Conservation (phyloP, 2,329 filamentous ascomycete genomes). For the Hymenoscyphus occultus region DNA sequence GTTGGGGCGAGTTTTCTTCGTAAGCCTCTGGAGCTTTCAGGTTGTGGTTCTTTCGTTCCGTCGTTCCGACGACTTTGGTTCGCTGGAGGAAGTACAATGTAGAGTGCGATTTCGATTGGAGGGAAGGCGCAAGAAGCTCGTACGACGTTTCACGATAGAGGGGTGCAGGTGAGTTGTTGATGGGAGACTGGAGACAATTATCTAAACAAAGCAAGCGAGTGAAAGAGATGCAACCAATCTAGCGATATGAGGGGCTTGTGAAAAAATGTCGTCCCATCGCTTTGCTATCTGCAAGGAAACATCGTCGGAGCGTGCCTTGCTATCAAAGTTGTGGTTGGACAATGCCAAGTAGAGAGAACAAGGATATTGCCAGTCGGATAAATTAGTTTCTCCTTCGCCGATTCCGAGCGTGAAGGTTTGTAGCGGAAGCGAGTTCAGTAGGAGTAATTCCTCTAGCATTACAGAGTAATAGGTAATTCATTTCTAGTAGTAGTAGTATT, state of each 20-base stretch:
- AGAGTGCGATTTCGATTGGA: not conserved
- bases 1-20: constrained; percentile 22
- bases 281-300: not conserved
- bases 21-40: not conserved
- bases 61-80: not conserved
- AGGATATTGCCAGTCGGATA: not conserved
- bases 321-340: not conserved
- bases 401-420: not conserved
- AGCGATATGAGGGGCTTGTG: constrained; percentile 7
- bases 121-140: not conserved
- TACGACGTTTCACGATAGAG: not conserved
- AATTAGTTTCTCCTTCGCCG: not conserved
- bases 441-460: too few relatives aligned
- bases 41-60: not conserved
- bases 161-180: not conserved
- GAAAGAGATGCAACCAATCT: too few relatives aligned
- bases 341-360: not conserved
- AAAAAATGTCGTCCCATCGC: not conserved
- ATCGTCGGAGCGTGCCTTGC: not conserved
- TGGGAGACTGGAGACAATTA: not conserved
- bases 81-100: not conserved
- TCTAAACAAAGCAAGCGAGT: constrained; percentile 11
- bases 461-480: too few relatives aligned
- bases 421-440: not conserved
- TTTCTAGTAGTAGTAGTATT: not conserved